These are phyloP conservation scores for Neonothopanus nambi DNA, from an alignment of 1,284 basidiomycete genomes.

Conservation along the genomic window DNA sequence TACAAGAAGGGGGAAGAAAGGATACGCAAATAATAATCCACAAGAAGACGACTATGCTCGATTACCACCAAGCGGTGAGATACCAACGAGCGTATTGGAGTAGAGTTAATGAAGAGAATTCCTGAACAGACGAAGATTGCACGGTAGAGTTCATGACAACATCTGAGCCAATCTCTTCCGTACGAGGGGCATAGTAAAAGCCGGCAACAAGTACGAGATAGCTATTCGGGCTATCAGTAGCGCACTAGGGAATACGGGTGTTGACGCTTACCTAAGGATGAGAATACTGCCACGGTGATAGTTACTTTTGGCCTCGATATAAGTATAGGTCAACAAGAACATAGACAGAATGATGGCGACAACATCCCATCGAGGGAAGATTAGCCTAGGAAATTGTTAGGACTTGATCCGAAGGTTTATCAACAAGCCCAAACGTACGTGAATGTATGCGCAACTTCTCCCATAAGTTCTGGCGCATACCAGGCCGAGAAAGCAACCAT, in stretches of 20 bases:
- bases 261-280: conserved; percentile 70
- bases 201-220: conserved; percentile 80
- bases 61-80: conserved; percentile 10
- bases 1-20: too few relatives aligned
- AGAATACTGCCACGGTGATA: conserved; percentile 95
- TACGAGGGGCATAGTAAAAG: conserved; percentile 73
- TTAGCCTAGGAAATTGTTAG: conserved; percentile 58
- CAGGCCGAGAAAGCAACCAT: conserved; percentile 99
- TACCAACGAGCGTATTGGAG: conserved; percentile 15
- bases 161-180: conserved; percentile 33
- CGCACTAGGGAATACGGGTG: too few relatives aligned
- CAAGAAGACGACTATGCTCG: too few relatives aligned
- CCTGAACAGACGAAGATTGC: not conserved
- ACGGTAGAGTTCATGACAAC: conserved; percentile 1
- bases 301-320: conserved; percentile 97
- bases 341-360: conserved; percentile 92
- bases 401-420: conserved; percentile 3
- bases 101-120: conserved; percentile 10
- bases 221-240: conserved; percentile 34
- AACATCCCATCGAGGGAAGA: conserved; percentile 99
- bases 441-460: conserved; percentile 83
- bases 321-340: conserved; percentile 98
- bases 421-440: conserved; percentile 56
- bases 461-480: conserved; percentile 84
- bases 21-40: too few relatives aligned